Evolutionary conservation across 1,139 yeast species (phyloP).

Genomic region (Blastobotrys malaysiensis): DNA sequence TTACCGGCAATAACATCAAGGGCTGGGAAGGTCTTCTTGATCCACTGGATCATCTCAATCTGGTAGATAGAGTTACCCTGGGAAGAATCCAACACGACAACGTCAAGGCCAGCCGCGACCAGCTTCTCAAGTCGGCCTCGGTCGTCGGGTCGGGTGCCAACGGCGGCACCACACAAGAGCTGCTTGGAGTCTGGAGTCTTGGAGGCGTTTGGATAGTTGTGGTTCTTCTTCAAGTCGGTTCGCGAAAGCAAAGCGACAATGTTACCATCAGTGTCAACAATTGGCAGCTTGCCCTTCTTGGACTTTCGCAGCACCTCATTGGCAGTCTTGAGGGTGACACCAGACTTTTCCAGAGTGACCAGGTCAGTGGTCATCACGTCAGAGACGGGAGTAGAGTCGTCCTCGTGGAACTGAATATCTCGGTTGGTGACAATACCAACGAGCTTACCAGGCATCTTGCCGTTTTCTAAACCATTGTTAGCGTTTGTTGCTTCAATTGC

Average conservation of each 20-base stretch:
- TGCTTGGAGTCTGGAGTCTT: slow-evolving; percentile 92
- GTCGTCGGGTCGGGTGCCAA: slow-evolving; percentile 91
- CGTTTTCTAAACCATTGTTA: slow-evolving; percentile 53
- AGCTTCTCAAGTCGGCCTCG: slow-evolving; percentile 75
- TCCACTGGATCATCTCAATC: slow-evolving; percentile 87
- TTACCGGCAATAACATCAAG: slow-evolving; percentile 95
- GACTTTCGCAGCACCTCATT: slow-evolving; percentile 85
- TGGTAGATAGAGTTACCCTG: slow-evolving; percentile 97
- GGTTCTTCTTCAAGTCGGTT: slow-evolving; percentile 95
- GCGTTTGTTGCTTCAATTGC: slow-evolving; percentile 5
- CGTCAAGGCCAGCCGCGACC: slow-evolving; percentile 96
- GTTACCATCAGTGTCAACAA: slow-evolving; percentile 70
- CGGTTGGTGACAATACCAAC: slow-evolving; percentile 95
- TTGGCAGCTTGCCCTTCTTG: slow-evolving; percentile 96
- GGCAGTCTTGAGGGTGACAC: slow-evolving; percentile 72
- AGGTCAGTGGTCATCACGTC: slow-evolving; percentile 88
- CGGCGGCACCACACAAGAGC: slow-evolving; percentile 96
- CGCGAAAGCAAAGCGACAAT: slow-evolving; percentile 86
- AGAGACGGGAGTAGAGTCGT: slow-evolving; percentile 53
- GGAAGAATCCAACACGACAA: slow-evolving; percentile 90
- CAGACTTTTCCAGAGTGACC: slow-evolving; percentile 62
- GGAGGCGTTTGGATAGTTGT: slow-evolving; percentile 89
- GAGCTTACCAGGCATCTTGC: slow-evolving; percentile 82
- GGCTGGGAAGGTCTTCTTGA: slow-evolving; percentile 71
- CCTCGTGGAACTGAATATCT: slow-evolving; percentile 92